These are phyloP conservation scores for Curvularia eragrostidis DNA, from an alignment of 2,329 filamentous ascomycete species.

Conservation along the genomic window DNA sequence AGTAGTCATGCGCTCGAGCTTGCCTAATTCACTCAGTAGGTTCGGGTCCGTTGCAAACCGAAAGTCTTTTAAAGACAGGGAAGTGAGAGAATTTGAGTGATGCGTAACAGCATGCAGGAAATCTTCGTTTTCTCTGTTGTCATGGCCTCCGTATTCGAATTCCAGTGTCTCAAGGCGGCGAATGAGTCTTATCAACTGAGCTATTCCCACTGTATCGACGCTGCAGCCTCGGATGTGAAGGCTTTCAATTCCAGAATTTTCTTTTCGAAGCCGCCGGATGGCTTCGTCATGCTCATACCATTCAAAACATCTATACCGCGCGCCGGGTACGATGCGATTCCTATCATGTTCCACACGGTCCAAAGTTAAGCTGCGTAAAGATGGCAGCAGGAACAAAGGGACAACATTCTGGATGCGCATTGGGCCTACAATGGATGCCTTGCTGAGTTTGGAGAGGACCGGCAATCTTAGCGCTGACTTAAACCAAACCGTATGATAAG, in stretches of 20 bases:
- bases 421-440: background rate
- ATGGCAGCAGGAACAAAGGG: conserved; percentile 8
- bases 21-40: background rate
- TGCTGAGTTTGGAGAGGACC: conserved; percentile 4
- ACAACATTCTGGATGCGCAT: conserved; percentile 8
- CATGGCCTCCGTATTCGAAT: background rate
- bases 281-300: background rate
- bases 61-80: background rate
- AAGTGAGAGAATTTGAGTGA: conserved; percentile 7
- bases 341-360: background rate
- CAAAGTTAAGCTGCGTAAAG: conserved; percentile 7
- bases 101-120: conserved; percentile 1
- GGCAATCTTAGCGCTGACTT: background rate
- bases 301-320: background rate
- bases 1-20: background rate
- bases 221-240: background rate
- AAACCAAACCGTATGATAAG: conserved; percentile 5
- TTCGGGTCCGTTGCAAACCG: background rate
- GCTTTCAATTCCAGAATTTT: conserved; percentile 8
- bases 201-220: background rate
- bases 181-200: background rate
- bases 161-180: conserved; percentile 6
- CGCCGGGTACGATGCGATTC: background rate
- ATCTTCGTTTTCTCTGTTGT: background rate
- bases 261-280: background rate